These are phyloP conservation scores for Zizania latifolia DNA, from an alignment of 176 grass and related monocot species.

Conservation along the genomic window DNA sequence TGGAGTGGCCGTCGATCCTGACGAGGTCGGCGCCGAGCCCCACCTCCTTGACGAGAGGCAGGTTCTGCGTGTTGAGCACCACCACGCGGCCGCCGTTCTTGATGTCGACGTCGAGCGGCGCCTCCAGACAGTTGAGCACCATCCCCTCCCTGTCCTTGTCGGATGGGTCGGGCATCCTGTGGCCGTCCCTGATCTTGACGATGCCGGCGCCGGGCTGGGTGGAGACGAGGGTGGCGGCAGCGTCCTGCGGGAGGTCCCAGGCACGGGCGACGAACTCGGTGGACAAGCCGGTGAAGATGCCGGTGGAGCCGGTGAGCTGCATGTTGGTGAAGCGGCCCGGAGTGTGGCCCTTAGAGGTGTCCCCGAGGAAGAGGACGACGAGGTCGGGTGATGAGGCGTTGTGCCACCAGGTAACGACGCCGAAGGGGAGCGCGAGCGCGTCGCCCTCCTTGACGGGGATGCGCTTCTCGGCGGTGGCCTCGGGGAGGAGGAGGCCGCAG, in stretches of 20 bases:
- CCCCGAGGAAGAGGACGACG: conserved; percentile 65
- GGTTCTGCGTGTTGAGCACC: conserved; percentile 56
- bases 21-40: conserved; percentile 64
- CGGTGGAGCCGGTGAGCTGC: conserved; percentile 46
- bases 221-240: conserved; percentile 35
- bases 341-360: conserved; percentile 68
- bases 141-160: conserved; percentile 40
- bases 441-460: conserved; percentile 65
- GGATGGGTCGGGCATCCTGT: conserved; percentile 36
- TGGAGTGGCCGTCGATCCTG: conserved; percentile 46
- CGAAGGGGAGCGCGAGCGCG: conserved; percentile 61
- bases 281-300: conserved; percentile 71
- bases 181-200: conserved; percentile 25
- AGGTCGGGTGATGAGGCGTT: conserved; percentile 33
- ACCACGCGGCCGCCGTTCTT: conserved; percentile 48
- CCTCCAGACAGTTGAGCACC: conserved; percentile 66
- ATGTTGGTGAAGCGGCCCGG: conserved; percentile 60
- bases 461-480: conserved; percentile 56
- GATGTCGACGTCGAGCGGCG: conserved; percentile 66
- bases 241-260: conserved; percentile 45
- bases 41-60: conserved; percentile 50
- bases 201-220: conserved; percentile 43
- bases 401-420: conserved; percentile 70
- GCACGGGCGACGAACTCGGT: conserved; percentile 67
- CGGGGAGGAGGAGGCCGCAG: conserved; percentile 45